Evolutionary conservation across 805 yeast genomes (phyloP), one percentile per base, ranked within the genome.

Genomic region (Yarrowia deformans): DNA sequence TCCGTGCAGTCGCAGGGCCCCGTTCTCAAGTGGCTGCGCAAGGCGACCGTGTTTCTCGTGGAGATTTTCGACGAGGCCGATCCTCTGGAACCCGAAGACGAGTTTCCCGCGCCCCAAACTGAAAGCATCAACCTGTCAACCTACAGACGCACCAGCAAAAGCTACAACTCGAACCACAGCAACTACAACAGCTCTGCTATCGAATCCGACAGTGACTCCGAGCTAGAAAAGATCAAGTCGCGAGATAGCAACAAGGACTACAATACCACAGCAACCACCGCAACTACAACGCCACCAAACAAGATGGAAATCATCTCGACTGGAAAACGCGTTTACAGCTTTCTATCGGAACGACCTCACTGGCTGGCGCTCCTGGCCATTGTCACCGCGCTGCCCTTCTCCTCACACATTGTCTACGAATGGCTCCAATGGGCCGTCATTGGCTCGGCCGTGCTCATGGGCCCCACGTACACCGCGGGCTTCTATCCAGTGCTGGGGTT

Each of bases 401-500:
- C 66, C 0, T 32, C 66, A 6, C 66, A 60, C 34, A 13, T 43
- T 14, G 52, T 45, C 32, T 60, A 60, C 19, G 46, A 42, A 14
- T 60, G 66, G 66, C 52, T 60, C 2, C 66, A 60, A 34, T 60
- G 18, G n/a, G 66, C 66, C 32, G 66, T 60, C 19, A 45, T 60
- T 5, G 66, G 66, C 18, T 18, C 66, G 2, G 52, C 66, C 1
- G 66, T 60, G 50, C 66, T 60, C 7, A 9, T 60, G 32, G 66
- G 66, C 2, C 66, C 66, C 12, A 60, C 52, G 7, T 18, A 32
- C 52, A 43, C 66, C 18, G 42, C 52, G 12, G 70, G 70, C n/a
- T 67, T 66, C 35, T 64, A 66, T 13, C 69, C 70, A 5, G 64
- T 69, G 18, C 48, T 66, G 2, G 70, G 70, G 7, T 48, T 69